phyloP scores from a whole-genome alignment of 1,284 basidiomycete species.

The Heterobasidion occidentale region DNA sequence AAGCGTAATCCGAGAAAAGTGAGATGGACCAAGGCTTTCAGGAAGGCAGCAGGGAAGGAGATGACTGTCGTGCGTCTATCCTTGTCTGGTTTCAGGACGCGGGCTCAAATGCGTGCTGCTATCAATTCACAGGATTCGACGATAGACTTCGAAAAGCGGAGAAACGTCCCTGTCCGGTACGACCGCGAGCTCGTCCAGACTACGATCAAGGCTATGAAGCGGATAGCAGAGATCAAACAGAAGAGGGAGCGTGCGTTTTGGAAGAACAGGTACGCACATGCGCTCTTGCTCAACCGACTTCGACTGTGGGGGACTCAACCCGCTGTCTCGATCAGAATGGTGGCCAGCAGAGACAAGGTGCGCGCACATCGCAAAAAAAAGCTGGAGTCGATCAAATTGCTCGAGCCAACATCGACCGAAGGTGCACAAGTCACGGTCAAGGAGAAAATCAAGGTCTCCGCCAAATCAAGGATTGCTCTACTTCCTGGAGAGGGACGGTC shows the following conservation, averaged over 20 bases:
- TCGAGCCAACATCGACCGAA: conserved; percentile 55
- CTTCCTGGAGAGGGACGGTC: conserved; percentile 69
- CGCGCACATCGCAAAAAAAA: conserved; percentile 62
- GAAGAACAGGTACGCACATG: conserved; percentile 70
- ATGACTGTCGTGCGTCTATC: conserved; percentile 87
- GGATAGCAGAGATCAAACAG: conserved; percentile 88
- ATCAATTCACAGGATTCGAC: conserved; percentile 77
- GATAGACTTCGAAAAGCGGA: conserved; percentile 98
- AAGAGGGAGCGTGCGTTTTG: conserved; percentile 96
- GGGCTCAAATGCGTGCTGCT: neutral
- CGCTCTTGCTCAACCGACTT: conserved; percentile 6
- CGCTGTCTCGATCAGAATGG: conserved; percentile 54
- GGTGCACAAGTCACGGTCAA: conserved; percentile 41
- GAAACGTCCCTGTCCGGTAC: conserved; percentile 97
- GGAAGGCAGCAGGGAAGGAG: conserved; percentile 98
- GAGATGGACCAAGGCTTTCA: conserved; percentile 99
- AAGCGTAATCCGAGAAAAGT: conserved; percentile 99
- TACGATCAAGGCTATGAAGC: conserved; percentile 97
- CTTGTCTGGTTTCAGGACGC: neutral
- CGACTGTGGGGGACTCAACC: conserved; percentile 3
- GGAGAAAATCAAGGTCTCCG: conserved; percentile 77
- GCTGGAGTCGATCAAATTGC: conserved; percentile 57
- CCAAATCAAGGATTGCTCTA: conserved; percentile 64
- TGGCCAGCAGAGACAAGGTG: conserved; percentile 65
- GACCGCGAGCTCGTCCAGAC: conserved; percentile 91